phyloP scores from a whole-genome alignment of 2,329 filamentous ascomycete species.

The Fusarium marasasianum region DNA sequence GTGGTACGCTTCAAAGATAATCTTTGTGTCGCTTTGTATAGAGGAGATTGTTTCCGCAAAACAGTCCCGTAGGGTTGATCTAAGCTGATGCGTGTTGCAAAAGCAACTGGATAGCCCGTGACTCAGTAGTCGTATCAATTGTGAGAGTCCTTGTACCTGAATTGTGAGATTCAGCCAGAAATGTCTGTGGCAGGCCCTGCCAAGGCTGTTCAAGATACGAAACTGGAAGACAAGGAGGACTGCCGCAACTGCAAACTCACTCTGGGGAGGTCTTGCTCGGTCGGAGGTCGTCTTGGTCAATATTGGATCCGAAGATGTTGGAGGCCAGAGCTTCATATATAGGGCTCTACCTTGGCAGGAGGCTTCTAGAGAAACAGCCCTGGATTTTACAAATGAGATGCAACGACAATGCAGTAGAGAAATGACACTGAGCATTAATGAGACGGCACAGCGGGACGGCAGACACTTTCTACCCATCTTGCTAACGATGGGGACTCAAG shows the following conservation, averaged over 20 bases:
- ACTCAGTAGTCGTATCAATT: background rate
- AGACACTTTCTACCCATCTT: conserved; percentile 22
- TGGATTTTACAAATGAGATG: background rate
- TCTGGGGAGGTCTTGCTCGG: background rate
- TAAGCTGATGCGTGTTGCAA: background rate
- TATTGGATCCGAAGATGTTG: background rate
- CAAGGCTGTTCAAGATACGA: background rate
- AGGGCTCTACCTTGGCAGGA: background rate
- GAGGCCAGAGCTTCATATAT: background rate
- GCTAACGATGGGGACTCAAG: background rate
- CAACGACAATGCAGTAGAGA: background rate
- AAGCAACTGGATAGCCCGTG: background rate
- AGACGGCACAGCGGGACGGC: background rate
- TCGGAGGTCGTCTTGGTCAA: background rate
- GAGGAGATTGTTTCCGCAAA: background rate
- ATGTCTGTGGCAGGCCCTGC: background rate
- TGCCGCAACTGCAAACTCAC: background rate
- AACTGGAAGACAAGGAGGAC: background rate
- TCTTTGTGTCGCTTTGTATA: background rate
- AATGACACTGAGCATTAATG: background rate
- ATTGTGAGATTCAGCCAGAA: background rate
- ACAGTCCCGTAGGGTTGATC: background rate
- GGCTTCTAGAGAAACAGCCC: background rate
- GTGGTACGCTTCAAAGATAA: background rate
- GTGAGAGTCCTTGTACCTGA: background rate